Evolutionary conservation across 768 basidiomycete genomes (phyloP).

Genomic region (Tylopilus vinaceipallidus): DNA sequence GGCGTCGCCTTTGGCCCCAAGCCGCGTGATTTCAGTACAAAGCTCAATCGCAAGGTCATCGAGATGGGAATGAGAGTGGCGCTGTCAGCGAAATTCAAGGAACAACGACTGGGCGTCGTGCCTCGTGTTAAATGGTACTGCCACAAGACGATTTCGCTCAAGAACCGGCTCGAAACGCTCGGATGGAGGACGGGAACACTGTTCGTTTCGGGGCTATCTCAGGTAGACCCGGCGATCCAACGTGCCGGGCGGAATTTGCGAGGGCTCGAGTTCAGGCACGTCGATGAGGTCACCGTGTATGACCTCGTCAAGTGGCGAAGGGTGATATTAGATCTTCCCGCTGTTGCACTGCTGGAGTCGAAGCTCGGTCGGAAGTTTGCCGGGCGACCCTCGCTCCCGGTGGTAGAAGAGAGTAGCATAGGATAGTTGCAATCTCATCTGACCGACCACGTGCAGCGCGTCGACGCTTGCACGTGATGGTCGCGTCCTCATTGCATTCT

Average conservation of each 20-base stretch:
- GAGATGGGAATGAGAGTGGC: constrained; percentile 93
- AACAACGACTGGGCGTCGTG: constrained; percentile 74
- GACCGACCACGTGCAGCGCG: constrained; percentile 2
- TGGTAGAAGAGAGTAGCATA: constrained; percentile 3
- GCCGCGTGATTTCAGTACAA: constrained; percentile 88
- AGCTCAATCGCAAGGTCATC: constrained; percentile 89
- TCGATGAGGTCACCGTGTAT: constrained; percentile 72
- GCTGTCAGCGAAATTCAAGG: constrained; percentile 77
- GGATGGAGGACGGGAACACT: constrained; percentile 68
- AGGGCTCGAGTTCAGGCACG: constrained; percentile 60
- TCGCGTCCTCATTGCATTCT: constrained; percentile 22
- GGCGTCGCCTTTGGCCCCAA: constrained; percentile 91
- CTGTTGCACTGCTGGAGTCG: constrained; percentile 76
- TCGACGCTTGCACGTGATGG: constrained; percentile 32
- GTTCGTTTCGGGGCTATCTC: constrained; percentile 66
- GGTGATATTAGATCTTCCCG: constrained; percentile 76
- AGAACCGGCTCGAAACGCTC: constrained; percentile 57
- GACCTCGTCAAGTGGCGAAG: constrained; percentile 83
- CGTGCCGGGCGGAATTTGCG: constrained; percentile 70
- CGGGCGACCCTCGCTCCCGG: constrained; percentile 1
- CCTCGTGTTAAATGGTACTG: constrained; percentile 68
- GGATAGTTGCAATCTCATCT: background rate
- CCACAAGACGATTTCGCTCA: constrained; percentile 68
- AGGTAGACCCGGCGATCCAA: constrained; percentile 52
- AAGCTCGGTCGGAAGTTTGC: constrained; percentile 46